phyloP scores from a whole-genome alignment of 2,329 filamentous ascomycete genomes.

The Fusarium nygamai region DNA sequence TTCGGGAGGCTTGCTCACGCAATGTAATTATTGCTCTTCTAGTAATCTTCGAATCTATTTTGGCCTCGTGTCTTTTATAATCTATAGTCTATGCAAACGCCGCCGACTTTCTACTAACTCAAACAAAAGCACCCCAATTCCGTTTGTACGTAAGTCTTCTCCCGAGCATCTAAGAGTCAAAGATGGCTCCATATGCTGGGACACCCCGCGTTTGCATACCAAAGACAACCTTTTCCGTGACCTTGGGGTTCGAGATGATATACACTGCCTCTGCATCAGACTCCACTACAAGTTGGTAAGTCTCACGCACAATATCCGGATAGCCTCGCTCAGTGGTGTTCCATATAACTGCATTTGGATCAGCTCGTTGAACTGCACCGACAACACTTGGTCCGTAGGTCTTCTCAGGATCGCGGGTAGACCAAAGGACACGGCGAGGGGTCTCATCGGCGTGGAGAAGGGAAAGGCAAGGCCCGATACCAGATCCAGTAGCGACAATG shows the following conservation, averaged over 20 bases:
- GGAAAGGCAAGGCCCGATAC: slow-evolving; percentile 8
- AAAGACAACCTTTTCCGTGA: slow-evolving; percentile 14
- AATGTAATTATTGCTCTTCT: background rate
- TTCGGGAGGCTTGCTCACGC: rapidly evolving
- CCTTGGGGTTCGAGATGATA: slow-evolving; percentile 16
- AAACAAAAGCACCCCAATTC: no score
- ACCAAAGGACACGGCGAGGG: slow-evolving; percentile 9
- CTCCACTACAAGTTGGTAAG: slow-evolving; percentile 14
- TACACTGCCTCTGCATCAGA: slow-evolving; percentile 13
- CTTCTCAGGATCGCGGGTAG: slow-evolving; percentile 11
- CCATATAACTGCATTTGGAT: slow-evolving; percentile 13
- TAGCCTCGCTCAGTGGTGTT: slow-evolving; percentile 16
- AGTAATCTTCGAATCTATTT: background rate
- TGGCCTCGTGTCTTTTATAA: rapidly evolving
- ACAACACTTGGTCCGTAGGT: slow-evolving; percentile 6
- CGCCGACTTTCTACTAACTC: background rate
- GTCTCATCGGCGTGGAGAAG: slow-evolving; percentile 7
- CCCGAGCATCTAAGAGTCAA: background rate
- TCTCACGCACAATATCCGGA: slow-evolving; percentile 9
- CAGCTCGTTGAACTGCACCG: slow-evolving; percentile 1
- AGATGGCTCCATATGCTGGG: slow-evolving; percentile 8
- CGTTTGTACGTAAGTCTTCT: background rate
- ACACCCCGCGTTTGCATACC: slow-evolving; percentile 3
- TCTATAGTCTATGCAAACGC: background rate
- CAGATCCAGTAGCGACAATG: slow-evolving; percentile 8